Conservation (phyloP, 1,284 basidiomycete species). For the Inonotus obliquus region DNA sequence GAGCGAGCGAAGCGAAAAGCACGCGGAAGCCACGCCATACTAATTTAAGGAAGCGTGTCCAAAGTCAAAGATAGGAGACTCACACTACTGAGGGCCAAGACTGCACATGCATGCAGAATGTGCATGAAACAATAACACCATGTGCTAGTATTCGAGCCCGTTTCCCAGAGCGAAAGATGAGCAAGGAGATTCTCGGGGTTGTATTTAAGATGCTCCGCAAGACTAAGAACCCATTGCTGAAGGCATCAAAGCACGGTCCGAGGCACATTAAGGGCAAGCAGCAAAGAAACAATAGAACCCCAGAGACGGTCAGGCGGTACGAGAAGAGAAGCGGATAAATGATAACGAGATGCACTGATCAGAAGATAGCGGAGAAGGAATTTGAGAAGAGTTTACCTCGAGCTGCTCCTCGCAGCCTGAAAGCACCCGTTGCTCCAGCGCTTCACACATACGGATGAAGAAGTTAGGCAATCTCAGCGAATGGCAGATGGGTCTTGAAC, state of each 20-base stretch:
- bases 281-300: background rate
- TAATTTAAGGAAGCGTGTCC: background rate
- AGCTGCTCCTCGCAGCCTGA: slow-evolving; percentile 8
- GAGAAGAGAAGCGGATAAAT: background rate
- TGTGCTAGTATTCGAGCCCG: slow-evolving; percentile 65
- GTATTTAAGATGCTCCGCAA: slow-evolving; percentile 65
- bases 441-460: background rate
- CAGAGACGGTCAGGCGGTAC: background rate
- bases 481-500: slow-evolving; percentile 14
- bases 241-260: background rate
- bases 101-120: slow-evolving; percentile 58
- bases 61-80: slow-evolving; percentile 26
- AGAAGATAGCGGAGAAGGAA: background rate
- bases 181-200: slow-evolving; percentile 58
- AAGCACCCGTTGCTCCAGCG: slow-evolving; percentile 5
- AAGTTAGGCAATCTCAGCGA: background rate
- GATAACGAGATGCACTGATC: background rate
- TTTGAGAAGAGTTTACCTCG: slow-evolving; percentile 9
- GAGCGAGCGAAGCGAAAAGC: background rate
- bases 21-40: background rate
- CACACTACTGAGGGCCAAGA: slow-evolving; percentile 60
- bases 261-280: background rate
- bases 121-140: slow-evolving; percentile 78
- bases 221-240: slow-evolving; percentile 58
- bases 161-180: slow-evolving; percentile 73